Conservation (phyloP, 164 flowering plant species). For the Saururus chinensis region DNA sequence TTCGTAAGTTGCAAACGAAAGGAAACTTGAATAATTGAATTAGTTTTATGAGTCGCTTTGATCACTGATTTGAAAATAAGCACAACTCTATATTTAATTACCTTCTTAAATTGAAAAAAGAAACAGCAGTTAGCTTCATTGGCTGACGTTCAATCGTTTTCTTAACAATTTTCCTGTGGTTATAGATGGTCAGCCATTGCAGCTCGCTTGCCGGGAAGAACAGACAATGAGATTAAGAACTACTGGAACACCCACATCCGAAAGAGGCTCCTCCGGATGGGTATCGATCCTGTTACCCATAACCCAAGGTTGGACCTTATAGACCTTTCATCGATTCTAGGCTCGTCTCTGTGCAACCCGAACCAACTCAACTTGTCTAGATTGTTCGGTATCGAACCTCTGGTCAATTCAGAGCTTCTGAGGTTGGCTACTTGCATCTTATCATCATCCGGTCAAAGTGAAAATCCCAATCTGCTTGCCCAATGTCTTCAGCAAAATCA, state of each 20-base stretch:
- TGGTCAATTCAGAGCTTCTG: conserved; percentile 51
- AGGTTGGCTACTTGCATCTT: conserved; percentile 40
- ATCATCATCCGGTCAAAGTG: conserved; percentile 17
- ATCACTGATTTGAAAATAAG: neutral
- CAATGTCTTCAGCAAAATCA: conserved; percentile 28
- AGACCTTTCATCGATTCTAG: conserved; percentile 55
- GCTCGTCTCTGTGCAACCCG: conserved; percentile 35
- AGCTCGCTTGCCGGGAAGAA: conserved; percentile 82
- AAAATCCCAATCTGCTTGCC: conserved; percentile 14
- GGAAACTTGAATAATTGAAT: no score
- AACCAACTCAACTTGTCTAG: conserved; percentile 40
- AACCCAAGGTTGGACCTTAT: conserved; percentile 71
- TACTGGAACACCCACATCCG: conserved; percentile 96
- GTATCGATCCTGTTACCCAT: conserved; percentile 90
- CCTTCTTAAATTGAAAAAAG: neutral
- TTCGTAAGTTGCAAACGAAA: neutral
- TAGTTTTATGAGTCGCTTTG: no score
- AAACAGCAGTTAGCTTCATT: neutral
- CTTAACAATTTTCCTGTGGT: neutral
- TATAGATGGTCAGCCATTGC: conserved; percentile 93
- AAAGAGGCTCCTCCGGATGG: conserved; percentile 78
- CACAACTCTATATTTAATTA: neutral
- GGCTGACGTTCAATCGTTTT: neutral
- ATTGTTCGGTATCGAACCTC: conserved; percentile 38
- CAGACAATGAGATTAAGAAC: conserved; percentile 91